A percentile compares a stretch with the other conserved stretches of the same genome.
phyloP scores from a whole-genome alignment of 176 grass and related monocot species.

The Triticum timopheevii region DNA sequence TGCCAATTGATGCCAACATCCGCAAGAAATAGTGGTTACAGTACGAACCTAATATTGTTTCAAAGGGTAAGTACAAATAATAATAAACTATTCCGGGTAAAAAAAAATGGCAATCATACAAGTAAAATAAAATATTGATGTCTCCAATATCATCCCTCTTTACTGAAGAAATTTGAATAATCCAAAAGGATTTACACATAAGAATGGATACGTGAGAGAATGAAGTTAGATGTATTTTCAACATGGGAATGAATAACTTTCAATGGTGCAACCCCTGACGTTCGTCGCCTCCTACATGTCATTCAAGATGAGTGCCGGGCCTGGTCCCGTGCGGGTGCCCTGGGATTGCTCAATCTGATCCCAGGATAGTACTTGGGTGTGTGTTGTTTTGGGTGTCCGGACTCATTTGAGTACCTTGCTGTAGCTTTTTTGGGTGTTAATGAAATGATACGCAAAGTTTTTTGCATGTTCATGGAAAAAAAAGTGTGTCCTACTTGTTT shows the following conservation, averaged over 20 bases:
- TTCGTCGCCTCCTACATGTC: background rate
- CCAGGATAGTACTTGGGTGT: background rate
- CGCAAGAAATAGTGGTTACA: conserved; percentile 99
- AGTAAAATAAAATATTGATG: conserved; percentile 5
- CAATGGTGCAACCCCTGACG: background rate
- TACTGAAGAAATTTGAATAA: conserved; percentile 10
- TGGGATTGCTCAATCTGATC: background rate
- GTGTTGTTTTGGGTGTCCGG: background rate
- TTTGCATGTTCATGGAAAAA: too few relatives aligned
- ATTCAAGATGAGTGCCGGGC: background rate
- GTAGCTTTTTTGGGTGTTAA: too few relatives aligned
- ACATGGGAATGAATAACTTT: conserved; percentile 4
- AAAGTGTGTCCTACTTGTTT: too few relatives aligned
- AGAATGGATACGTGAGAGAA: background rate
- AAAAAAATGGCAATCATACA: conserved; percentile 4
- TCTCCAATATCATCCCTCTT: background rate
- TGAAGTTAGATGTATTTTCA: background rate
- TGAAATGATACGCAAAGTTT: too few relatives aligned
- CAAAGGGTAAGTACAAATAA: conserved; percentile 21
- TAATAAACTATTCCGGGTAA: conserved; percentile 5
- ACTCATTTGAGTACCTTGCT: too few relatives aligned
- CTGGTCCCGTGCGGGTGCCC: background rate
- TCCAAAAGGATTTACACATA: conserved; percentile 20
- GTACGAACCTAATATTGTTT: conserved; percentile 64
- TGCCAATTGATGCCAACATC: conserved; percentile 86